A percentile compares a stretch with the other conserved stretches of the same genome.
These are phyloP conservation scores for Spongiforma sp. DNA, from an alignment of 1,284 basidiomycete genomes.

Conservation along the genomic window DNA sequence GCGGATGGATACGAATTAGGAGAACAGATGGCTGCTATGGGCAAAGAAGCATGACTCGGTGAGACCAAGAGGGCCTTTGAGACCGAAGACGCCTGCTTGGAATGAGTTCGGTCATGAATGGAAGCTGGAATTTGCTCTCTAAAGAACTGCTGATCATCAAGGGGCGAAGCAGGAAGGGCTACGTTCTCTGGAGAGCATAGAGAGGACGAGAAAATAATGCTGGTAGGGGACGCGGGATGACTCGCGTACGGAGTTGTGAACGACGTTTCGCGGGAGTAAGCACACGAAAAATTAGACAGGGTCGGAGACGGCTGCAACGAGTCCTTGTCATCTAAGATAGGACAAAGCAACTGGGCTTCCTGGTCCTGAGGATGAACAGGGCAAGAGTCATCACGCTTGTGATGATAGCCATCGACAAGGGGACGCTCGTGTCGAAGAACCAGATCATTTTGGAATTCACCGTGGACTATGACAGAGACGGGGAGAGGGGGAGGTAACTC, in stretches of 20 bases:
- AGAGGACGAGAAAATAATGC: slow-evolving; percentile 19
- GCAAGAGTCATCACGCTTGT: slow-evolving; percentile 17
- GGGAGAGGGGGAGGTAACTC: slow-evolving; percentile 34
- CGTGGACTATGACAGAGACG: slow-evolving; percentile 38
- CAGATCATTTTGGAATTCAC: slow-evolving; percentile 34
- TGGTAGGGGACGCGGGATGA: slow-evolving; percentile 27
- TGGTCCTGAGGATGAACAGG: slow-evolving; percentile 16
- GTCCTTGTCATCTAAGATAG: slow-evolving; percentile 34
- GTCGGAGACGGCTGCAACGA: slow-evolving; percentile 35
- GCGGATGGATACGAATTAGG: no score
- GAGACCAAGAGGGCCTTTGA: slow-evolving; percentile 12
- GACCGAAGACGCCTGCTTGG: neutral
- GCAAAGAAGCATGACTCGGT: slow-evolving; percentile 5
- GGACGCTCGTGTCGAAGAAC: slow-evolving; percentile 24
- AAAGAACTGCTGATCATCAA: slow-evolving; percentile 13
- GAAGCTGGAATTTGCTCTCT: no score
- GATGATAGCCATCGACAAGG: slow-evolving; percentile 12
- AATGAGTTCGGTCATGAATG: slow-evolving; percentile 1
- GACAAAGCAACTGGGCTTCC: slow-evolving; percentile 24
- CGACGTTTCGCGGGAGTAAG: slow-evolving; percentile 34
- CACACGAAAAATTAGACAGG: slow-evolving; percentile 30
- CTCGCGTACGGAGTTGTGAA: slow-evolving; percentile 31
- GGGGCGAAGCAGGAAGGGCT: slow-evolving; percentile 31
- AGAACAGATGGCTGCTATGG: slow-evolving; percentile 7
- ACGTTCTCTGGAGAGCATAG: slow-evolving; percentile 31